Percentiles rank a stretch among this genome's conserved stretches.
Conservation (phyloP, 306 rosid species). For the Calophaca sinica region DNA sequence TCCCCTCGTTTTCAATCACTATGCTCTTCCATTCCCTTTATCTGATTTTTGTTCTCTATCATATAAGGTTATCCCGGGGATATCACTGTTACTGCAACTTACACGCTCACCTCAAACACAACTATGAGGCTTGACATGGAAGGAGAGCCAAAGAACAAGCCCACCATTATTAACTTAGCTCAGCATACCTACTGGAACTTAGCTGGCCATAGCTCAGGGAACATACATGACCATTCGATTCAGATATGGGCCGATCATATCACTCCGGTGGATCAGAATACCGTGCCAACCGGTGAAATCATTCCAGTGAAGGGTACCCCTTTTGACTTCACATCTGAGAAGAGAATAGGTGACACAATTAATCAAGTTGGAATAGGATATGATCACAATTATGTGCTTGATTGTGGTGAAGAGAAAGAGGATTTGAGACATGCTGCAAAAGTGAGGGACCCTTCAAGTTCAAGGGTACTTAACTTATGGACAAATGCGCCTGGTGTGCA, state of each 20-base stretch:
- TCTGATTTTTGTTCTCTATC: constrained; percentile 31
- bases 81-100: constrained; percentile 75
- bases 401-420: constrained; percentile 68
- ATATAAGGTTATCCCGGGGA: constrained; percentile 83
- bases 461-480: constrained; percentile 89
- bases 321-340: constrained; percentile 78
- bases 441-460: constrained; percentile 84
- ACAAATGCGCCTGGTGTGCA: constrained; percentile 86
- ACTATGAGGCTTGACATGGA: constrained; percentile 94
- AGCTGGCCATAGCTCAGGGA: constrained; percentile 81
- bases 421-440: constrained; percentile 83
- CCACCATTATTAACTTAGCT: constrained; percentile 83
- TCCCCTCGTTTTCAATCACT: background rate
- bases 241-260: constrained; percentile 73
- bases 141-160: constrained; percentile 82
- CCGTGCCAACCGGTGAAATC: constrained; percentile 83
- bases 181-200: constrained; percentile 96
- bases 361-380: constrained; percentile 80
- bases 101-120: constrained; percentile 75
- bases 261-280: constrained; percentile 78
- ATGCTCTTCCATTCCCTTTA: background rate
- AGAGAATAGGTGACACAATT: constrained; percentile 73
- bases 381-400: constrained; percentile 89
- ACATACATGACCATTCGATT: constrained; percentile 77
- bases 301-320: constrained; percentile 77